Evolutionary conservation across 768 basidiomycete species (phyloP).

Genomic region (Leccinum disarticulatum): DNA sequence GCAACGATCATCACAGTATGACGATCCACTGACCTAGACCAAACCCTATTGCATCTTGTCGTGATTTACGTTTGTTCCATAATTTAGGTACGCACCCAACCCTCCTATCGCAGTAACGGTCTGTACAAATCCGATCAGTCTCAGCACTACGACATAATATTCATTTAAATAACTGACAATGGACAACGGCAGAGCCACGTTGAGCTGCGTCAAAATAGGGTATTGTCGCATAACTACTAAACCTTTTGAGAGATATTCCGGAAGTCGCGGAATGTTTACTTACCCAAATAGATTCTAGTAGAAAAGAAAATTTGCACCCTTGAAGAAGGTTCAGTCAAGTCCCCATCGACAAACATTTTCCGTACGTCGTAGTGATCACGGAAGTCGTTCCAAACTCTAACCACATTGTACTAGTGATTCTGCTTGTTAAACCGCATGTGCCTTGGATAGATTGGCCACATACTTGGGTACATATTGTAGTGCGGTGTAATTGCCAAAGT

Average conservation of each 20-base stretch:
- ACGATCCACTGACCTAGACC: constrained; percentile 5
- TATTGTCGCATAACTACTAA: constrained; percentile 7
- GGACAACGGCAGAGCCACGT: background rate
- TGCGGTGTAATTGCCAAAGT: constrained; percentile 1
- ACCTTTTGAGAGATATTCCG: background rate
- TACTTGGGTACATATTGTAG: background rate
- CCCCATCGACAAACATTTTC: background rate
- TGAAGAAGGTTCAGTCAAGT: background rate
- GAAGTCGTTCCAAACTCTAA: constrained; percentile 1
- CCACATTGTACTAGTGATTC: constrained; percentile 1
- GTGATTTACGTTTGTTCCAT: background rate
- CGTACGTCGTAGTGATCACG: constrained; percentile 5
- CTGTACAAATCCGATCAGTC: background rate
- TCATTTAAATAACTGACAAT: constrained; percentile 5
- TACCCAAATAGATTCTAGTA: constrained; percentile 8
- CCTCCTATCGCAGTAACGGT: constrained; percentile 2
- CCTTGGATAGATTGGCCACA: background rate
- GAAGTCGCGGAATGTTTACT: background rate
- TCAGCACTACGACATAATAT: background rate
- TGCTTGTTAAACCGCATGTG: background rate
- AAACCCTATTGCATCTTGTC: constrained; percentile 1
- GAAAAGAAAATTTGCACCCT: constrained; percentile 11
- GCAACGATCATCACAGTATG: background rate
- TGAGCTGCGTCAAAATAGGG: constrained; percentile 1
- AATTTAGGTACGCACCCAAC: constrained; percentile 1